Conservation (phyloP, 129 eudicot species). For the Pulicaria dysenterica region DNA sequence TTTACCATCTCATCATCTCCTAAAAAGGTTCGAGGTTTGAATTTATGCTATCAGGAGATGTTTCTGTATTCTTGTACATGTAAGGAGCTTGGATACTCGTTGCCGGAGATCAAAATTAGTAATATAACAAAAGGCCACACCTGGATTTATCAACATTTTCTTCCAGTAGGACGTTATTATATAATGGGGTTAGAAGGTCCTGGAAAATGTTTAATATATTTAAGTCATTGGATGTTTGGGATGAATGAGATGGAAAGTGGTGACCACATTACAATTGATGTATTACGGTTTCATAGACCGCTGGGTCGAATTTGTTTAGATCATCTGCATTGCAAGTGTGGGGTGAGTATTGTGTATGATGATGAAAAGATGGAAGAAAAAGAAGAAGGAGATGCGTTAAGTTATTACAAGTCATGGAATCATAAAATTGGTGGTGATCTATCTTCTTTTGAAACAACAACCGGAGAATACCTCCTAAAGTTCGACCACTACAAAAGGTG, state of each 20-base stretch:
- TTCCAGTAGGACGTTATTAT: background rate
- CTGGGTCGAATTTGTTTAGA: too few species aligned
- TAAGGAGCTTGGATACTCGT: background rate
- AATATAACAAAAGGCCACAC: background rate
- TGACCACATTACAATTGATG: background rate
- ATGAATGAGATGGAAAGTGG: slow-evolving; percentile 17
- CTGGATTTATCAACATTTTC: background rate
- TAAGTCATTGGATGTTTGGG: slow-evolving; percentile 26
- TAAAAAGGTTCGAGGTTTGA: background rate
- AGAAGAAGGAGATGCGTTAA: background rate
- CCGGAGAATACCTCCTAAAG: slow-evolving; percentile 20
- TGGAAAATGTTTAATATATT: background rate
- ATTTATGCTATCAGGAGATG: slow-evolving; percentile 3
- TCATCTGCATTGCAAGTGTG: too few species aligned
- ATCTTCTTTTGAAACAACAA: background rate
- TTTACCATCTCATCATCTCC: slow-evolving; percentile 6
- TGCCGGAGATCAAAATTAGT: background rate
- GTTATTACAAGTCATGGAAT: slow-evolving; percentile 29
- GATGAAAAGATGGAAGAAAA: background rate
- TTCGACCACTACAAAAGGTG: too few species aligned
- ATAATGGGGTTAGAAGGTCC: too few species aligned
- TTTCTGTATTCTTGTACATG: too few species aligned
- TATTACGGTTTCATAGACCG: too few species aligned
- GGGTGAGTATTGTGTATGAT: slow-evolving; percentile 23
- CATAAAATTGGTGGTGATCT: slow-evolving; percentile 18